Evolutionary conservation across 2,329 filamentous ascomycete genomes (phyloP).

Genomic region (Hypoxylon sp.): DNA sequence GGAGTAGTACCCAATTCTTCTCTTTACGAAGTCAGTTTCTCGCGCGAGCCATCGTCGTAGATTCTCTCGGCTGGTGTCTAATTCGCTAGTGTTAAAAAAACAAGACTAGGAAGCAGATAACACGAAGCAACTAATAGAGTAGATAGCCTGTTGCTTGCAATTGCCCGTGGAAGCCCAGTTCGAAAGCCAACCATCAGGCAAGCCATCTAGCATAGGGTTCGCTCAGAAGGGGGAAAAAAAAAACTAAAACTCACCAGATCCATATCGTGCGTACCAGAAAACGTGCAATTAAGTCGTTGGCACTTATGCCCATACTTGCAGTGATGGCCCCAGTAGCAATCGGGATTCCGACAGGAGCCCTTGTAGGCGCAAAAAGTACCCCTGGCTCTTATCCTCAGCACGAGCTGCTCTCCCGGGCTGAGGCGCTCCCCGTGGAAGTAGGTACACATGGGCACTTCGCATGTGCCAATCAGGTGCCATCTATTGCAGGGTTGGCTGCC

Average conservation of each 20-base stretch:
- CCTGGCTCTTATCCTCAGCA: constrained; percentile 24
- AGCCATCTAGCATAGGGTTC: neutral
- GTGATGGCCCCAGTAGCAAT: constrained; percentile 39
- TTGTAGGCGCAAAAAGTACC: constrained; percentile 5
- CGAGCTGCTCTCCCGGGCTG: constrained; percentile 23
- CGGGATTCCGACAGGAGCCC: constrained; percentile 10
- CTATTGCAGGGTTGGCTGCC: constrained; percentile 31
- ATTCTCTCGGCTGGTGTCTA: constrained; percentile 36
- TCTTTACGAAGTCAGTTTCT: constrained; percentile 9
- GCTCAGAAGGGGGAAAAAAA: neutral
- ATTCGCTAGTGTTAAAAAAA: neutral
- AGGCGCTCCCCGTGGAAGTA: constrained; percentile 37
- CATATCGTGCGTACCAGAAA: constrained; percentile 19
- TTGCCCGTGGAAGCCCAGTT: neutral
- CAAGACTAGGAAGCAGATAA: neutral
- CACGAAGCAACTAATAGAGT: neutral
- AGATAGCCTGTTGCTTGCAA: neutral
- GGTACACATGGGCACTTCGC: constrained; percentile 24
- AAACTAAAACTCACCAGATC: constrained; percentile 32
- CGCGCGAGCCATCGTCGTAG: constrained; percentile 35
- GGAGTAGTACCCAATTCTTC: too few species aligned
- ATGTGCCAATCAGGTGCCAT: constrained; percentile 27
- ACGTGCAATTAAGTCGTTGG: constrained; percentile 10
- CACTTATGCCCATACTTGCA: constrained; percentile 34
- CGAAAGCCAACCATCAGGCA: neutral